Evolutionary conservation across 2,329 filamentous ascomycete genomes (phyloP), one percentile per base, ranked within the genome.

Genomic region (Fusarium zealandicum): DNA sequence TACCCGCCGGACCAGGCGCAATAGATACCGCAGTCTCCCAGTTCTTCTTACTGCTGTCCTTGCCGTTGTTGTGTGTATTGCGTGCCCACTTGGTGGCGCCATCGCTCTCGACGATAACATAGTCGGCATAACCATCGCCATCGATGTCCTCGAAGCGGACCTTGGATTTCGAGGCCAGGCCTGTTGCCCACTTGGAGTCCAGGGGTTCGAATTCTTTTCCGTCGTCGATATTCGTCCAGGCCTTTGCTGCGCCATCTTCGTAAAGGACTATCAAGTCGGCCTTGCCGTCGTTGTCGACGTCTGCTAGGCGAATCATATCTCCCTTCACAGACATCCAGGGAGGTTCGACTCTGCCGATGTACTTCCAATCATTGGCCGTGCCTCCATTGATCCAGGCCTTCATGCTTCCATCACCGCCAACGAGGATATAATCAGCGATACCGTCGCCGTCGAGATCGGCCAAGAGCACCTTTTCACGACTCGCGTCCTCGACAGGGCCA

Each of bases 201-300:
- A 59, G 44, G 14, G 43, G 2, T 9, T 38, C 12, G 12, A 57
- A 59, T 33, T 51, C 54, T 5, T 30, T 36, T 18, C 54, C 54
- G 8, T 50, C 41, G 3, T 60, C 27, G 2, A 14, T 16, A 11
- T 62, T 63, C 14, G 48, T 63, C 54, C 47, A 59, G 5, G 53
- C 57, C 16, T 53, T 63, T 10, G 59, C 60, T 5, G 58, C 51
- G 2, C 54, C 55, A 6, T 60, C 43, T 4, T 18, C 1, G 1
- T 57, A 54, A 2, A 62, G 1, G 6, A n/a, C 59, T 3, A 59
- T 54, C 0, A 56, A 5, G 8, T 58, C 51, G 4, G 53, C 56
- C 22, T 49, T 59, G 11, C 56, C 48, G 32, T 57, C 56, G 12
- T 57, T 59, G 6, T 59, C 56, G 2, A 59, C 53, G 25, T 57